A percentile compares a stretch with the other conserved stretches of the same genome.
phyloP scores from a whole-genome alignment of 2,329 filamentous ascomycete species.

The Trichoderma guizhouense region DNA sequence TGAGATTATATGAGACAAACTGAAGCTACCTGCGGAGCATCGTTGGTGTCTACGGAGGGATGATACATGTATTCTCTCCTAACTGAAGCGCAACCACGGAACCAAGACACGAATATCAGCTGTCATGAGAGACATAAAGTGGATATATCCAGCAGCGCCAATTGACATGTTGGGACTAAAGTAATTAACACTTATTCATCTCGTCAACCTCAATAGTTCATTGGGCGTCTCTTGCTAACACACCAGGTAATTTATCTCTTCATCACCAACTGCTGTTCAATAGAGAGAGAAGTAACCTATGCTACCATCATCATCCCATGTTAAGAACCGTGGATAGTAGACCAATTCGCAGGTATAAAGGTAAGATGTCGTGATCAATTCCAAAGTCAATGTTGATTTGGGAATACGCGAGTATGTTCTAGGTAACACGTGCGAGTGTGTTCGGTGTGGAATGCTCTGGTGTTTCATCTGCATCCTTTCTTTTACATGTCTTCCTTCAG shows the following conservation, averaged over 20 bases:
- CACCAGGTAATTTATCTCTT: background rate
- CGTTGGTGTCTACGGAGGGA: background rate
- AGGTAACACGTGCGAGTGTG: background rate
- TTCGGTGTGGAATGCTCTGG: background rate
- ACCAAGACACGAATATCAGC: background rate
- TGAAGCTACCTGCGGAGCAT: background rate
- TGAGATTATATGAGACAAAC: background rate
- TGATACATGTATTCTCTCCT: background rate
- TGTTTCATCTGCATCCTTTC: background rate
- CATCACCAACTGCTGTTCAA: background rate
- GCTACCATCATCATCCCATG: background rate
- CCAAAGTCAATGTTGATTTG: background rate
- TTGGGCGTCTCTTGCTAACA: background rate
- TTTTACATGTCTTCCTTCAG: background rate
- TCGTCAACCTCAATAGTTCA: background rate
- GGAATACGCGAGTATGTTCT: background rate
- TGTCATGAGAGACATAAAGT: background rate
- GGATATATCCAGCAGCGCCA: background rate
- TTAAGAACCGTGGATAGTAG: background rate
- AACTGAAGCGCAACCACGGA: background rate
- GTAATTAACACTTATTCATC: background rate
- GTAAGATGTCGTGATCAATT: background rate
- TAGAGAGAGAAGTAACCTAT: background rate
- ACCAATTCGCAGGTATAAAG: background rate
- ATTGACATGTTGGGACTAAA: background rate